Evolutionary conservation across 75 land plant genomes (phyloP), one percentile per base, ranked within the genome.

Genomic region (Pinus tabuliformis): DNA sequence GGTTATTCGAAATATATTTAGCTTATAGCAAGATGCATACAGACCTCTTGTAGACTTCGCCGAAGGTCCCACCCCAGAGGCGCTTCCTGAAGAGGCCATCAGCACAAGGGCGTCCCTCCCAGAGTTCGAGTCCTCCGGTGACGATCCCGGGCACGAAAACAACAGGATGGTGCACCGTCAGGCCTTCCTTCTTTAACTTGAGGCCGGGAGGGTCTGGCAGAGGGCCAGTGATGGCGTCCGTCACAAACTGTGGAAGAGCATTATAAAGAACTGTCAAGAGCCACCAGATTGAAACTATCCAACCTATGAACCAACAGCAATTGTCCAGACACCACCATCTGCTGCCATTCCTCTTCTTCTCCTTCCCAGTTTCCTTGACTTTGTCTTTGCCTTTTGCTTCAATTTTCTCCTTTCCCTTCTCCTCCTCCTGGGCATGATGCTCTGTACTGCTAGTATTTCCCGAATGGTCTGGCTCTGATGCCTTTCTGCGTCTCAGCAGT

Each of bases 51-150:
- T 88, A 88, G 21, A 90, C 81, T 74, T 92, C 91, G 39, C 89
- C 86, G 75, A 92, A 92, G 62, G 88, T 90, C 13, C 95, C 95
- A 57, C 93, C 95, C 95, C 95, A 92, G 21, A 92, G 87, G n/a
- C 92, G 84, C 78, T 88, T 88, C 21, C 95, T 76, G 68, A 92
- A 92, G 60, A 92, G 81, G 1, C 91, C 93, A 30, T 90, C 89
- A 57, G 93, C 81, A 59, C 95, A 92, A 73, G 93, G 93, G 57
- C 77, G 78, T 20, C 95, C 95, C 73, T 86, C 91, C 95, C 95
- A 92, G 6, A 92, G 91, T 85, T 92, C 95, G 16, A 92, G 75
- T 9, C 95, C 95, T 18, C 93, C 95, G 1, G 95, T 92, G 20
- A 92, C 95, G 77, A 92, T 90, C 61, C 95, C 95, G 22, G 95